Conservation (phyloP, 2,329 filamentous ascomycete species). For the Elsinoe batatas region DNA sequence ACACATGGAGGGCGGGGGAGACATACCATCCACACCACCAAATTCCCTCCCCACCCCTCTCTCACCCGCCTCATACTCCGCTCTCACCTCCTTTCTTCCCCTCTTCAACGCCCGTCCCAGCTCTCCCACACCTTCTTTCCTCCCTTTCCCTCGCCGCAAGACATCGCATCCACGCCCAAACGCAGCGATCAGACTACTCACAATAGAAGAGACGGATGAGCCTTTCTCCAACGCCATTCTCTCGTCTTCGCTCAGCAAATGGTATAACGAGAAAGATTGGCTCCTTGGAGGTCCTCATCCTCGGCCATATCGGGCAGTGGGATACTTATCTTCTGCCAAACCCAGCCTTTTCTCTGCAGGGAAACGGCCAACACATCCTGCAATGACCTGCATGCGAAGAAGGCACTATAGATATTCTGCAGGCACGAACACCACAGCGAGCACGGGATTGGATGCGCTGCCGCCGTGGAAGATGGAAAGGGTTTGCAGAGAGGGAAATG, state of each 20-base stretch:
- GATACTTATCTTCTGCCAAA: not conserved
- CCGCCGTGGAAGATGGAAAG: not conserved
- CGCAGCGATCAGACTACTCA: not conserved
- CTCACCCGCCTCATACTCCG: not conserved
- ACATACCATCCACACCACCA: slow-evolving; percentile 5
- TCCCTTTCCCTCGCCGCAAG: not conserved
- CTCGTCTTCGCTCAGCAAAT: no score
- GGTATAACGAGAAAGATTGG: no score
- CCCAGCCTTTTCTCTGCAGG: not conserved
- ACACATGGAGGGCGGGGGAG: not conserved
- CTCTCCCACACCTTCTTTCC: not conserved
- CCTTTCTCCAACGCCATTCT: not conserved
- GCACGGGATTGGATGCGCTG: not conserved
- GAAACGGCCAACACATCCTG: not conserved
- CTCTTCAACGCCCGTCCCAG: not conserved
- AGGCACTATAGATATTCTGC: not conserved
- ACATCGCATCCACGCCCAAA: slow-evolving; percentile 1
- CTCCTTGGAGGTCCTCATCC: no score
- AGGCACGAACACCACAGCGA: not conserved
- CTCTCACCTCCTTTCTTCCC: not conserved
- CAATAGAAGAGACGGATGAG: not conserved
- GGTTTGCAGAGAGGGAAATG: not conserved
- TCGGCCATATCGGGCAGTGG: no score
- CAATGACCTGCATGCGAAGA: not conserved
- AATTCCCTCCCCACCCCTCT: not conserved